These are phyloP conservation scores for Nepenthes gracilis DNA, from an alignment of 148 eudicot species.

Conservation along the genomic window DNA sequence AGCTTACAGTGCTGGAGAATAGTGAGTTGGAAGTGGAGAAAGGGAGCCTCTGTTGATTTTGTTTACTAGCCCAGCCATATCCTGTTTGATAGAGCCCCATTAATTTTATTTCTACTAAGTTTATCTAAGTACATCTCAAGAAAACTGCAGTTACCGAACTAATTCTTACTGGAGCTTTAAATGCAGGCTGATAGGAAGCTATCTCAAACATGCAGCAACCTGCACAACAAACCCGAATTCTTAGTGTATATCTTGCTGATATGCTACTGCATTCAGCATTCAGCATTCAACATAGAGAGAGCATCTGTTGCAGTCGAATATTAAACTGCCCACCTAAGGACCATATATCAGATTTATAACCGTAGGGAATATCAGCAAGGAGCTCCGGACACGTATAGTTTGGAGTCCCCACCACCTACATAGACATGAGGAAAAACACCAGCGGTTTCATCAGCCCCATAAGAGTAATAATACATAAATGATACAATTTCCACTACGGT, in stretches of 20 bases:
- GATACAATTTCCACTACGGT: no score
- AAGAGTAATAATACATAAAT: no score
- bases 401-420: constrained; percentile 62
- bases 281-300: not conserved
- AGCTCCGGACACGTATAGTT: constrained; percentile 73
- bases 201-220: constrained; percentile 98
- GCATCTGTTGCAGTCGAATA: not conserved
- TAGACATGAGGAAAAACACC: not conserved
- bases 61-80: constrained; percentile 40
- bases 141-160: not conserved
- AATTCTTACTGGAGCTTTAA: constrained; percentile 69
- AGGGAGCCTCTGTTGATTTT: constrained; percentile 50
- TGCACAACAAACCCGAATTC: constrained; percentile 10
- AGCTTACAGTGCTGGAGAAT: constrained; percentile 46
- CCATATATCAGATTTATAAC: constrained; percentile 70
- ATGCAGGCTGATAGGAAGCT: constrained; percentile 89
- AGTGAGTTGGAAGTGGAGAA: constrained; percentile 51
- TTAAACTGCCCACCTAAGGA: constrained; percentile 40
- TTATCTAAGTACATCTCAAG: not conserved
- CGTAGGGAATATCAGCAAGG: constrained; percentile 59
- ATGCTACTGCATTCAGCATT: not conserved
- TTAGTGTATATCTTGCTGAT: not conserved
- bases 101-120: not conserved
- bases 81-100: constrained; percentile 17
- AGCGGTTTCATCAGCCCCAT: not conserved